These are phyloP conservation scores for Blumeriella jaapii DNA, from an alignment of 2,329 filamentous ascomycete genomes.

Conservation along the genomic window DNA sequence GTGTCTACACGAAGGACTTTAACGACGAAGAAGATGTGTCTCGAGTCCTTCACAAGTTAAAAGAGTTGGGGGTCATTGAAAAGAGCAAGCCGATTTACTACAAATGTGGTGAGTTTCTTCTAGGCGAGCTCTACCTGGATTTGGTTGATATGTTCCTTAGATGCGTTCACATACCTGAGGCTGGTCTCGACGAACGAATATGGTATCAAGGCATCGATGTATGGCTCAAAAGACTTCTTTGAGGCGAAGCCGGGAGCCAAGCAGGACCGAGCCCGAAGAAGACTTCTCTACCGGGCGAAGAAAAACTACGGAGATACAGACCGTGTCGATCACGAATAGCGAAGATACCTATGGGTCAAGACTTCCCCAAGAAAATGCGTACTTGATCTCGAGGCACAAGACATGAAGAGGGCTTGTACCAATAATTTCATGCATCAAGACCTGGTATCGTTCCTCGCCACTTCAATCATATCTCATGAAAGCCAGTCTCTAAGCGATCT, in stretches of 20 bases:
- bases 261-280: constrained; percentile 7
- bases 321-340: constrained; percentile 11
- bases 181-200: constrained; percentile 50
- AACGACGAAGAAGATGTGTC: constrained; percentile 54
- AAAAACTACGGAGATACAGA: constrained; percentile 14
- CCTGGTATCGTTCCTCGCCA: no score
- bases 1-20: constrained; percentile 70
- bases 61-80: constrained; percentile 43
- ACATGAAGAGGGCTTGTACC: no score
- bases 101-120: constrained; percentile 38
- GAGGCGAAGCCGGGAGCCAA: constrained; percentile 6
- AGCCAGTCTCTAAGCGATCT: background rate
- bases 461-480: background rate
- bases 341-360: no score
- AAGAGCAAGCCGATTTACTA: constrained; percentile 54
- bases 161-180: constrained; percentile 57
- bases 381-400: no score
- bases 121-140: background rate
- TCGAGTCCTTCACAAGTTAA: constrained; percentile 52
- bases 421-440: no score
- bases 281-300: constrained; percentile 18
- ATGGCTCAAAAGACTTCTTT: constrained; percentile 34
- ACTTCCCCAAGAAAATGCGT: no score
- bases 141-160: no score
- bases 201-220: constrained; percentile 48